Percentiles rank a stretch among this genome's conserved stretches.
phyloP scores from a whole-genome alignment of 2,329 filamentous ascomycete genomes.

The Parascedosporium putredinis region DNA sequence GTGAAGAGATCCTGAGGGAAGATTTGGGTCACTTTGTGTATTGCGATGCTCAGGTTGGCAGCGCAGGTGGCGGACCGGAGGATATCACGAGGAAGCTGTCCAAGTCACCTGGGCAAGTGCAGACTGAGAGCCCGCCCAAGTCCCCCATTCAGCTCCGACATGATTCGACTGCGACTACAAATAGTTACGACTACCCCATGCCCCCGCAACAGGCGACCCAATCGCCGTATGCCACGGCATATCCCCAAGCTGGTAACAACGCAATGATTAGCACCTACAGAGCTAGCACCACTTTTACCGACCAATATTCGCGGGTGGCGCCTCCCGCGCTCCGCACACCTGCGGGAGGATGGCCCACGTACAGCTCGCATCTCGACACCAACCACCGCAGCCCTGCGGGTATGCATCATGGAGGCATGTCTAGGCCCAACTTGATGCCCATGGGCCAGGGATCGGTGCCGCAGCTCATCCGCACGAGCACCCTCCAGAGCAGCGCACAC shows the following conservation, averaged over 20 bases:
- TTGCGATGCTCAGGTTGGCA: constrained; percentile 22
- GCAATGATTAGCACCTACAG: constrained; percentile 48
- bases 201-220: constrained; percentile 22
- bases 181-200: constrained; percentile 35
- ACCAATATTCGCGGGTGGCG: constrained; percentile 30
- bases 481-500: constrained; percentile 29
- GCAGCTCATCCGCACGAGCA: constrained; percentile 46
- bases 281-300: constrained; percentile 35
- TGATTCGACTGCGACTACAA: constrained; percentile 29
- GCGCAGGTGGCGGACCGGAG: constrained; percentile 25
- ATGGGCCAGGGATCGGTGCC: constrained; percentile 35
- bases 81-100: constrained; percentile 28
- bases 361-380: constrained; percentile 28
- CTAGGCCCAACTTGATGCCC: constrained; percentile 36
- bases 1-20: constrained; percentile 41
- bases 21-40: constrained; percentile 36
- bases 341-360: constrained; percentile 32
- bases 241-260: constrained; percentile 28
- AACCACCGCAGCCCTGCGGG: constrained; percentile 29
- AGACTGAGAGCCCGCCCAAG: constrained; percentile 30
- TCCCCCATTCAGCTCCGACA: constrained; percentile 21
- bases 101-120: constrained; percentile 29
- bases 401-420: constrained; percentile 31
- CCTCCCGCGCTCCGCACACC: constrained; percentile 26
- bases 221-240: constrained; percentile 25